Percentiles rank a stretch among this genome's conserved stretches.
phyloP scores from a whole-genome alignment of 352 stramenopile species.

The Phytophthora idaei region DNA sequence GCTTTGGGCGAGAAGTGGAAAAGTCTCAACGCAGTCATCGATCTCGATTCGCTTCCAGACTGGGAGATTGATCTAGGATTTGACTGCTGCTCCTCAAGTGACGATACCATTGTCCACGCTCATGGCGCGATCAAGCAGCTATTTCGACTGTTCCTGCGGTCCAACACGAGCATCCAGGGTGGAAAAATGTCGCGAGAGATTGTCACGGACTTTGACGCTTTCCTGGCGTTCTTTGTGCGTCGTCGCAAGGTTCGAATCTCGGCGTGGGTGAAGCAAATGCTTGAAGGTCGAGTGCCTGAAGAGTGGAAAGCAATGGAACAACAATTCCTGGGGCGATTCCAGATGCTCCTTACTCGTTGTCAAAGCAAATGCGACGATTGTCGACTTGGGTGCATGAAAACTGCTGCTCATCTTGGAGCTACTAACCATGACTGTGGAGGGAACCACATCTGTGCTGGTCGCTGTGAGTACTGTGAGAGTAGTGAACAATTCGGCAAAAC shows the following conservation, averaged over 20 bases:
- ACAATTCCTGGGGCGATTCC: slow-evolving; percentile 49
- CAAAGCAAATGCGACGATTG: slow-evolving; percentile 57
- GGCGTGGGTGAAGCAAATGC: slow-evolving; percentile 46
- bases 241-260: slow-evolving; percentile 57
- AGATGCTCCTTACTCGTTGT: slow-evolving; percentile 64
- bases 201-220: slow-evolving; percentile 58
- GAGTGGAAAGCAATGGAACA: slow-evolving; percentile 59
- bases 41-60: slow-evolving; percentile 43
- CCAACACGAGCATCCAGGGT: slow-evolving; percentile 5
- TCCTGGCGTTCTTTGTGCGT: slow-evolving; percentile 62
- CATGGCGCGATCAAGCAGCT: slow-evolving; percentile 35
- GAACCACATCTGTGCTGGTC: slow-evolving; percentile 47
- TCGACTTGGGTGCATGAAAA: slow-evolving; percentile 70
- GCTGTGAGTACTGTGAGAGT: slow-evolving; percentile 60
- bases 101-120: slow-evolving; percentile 24
- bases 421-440: slow-evolving; percentile 56
- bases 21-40: neutral
- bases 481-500: slow-evolving; percentile 30
- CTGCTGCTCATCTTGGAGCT: slow-evolving; percentile 37
- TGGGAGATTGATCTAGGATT: slow-evolving; percentile 56
- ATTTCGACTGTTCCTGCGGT: slow-evolving; percentile 38
- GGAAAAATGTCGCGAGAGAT: slow-evolving; percentile 29
- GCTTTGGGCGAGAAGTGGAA: slow-evolving; percentile 47
- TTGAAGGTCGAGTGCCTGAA: slow-evolving; percentile 45
- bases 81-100: slow-evolving; percentile 24